phyloP scores from a whole-genome alignment of 495 filamentous ascomycete genomes.

The Talaromyces ruber region DNA sequence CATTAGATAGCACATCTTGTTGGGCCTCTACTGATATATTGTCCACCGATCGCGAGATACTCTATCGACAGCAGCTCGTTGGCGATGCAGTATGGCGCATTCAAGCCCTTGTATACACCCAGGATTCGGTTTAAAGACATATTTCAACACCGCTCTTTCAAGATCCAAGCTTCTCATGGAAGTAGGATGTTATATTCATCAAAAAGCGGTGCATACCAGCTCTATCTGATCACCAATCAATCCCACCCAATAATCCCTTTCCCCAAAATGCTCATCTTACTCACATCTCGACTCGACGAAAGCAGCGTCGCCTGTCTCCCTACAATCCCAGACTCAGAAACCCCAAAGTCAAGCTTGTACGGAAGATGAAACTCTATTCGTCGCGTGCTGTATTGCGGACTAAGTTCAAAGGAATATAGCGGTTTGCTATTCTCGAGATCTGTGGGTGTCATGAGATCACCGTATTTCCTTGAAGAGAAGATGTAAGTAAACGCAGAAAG shows the following conservation, averaged over 20 bases:
- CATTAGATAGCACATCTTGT: neutral
- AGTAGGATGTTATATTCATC: neutral
- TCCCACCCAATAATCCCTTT: conserved; percentile 34
- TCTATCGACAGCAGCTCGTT: no score
- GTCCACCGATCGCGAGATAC: no score
- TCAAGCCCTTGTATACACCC: no score
- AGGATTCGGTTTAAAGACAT: no score
- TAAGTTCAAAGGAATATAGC: neutral
- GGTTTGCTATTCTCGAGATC: neutral
- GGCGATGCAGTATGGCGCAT: no score
- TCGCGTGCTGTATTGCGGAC: neutral
- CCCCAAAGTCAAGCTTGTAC: conserved; percentile 47
- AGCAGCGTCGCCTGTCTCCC: conserved; percentile 29
- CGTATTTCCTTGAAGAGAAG: neutral
- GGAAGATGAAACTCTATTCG: conserved; percentile 45
- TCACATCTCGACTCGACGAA: conserved; percentile 15
- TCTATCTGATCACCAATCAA: conserved; percentile 7
- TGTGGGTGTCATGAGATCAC: neutral
- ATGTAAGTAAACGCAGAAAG: neutral
- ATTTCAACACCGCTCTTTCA: no score
- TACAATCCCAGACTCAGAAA: conserved; percentile 33
- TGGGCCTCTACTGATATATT: no score
- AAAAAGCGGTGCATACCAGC: neutral
- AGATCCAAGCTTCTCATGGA: no score
- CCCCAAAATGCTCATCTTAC: conserved; percentile 6